These are phyloP conservation scores for Saccharum spontaneum DNA, from an alignment of 176 grass and related monocot species.

Conservation along the genomic window DNA sequence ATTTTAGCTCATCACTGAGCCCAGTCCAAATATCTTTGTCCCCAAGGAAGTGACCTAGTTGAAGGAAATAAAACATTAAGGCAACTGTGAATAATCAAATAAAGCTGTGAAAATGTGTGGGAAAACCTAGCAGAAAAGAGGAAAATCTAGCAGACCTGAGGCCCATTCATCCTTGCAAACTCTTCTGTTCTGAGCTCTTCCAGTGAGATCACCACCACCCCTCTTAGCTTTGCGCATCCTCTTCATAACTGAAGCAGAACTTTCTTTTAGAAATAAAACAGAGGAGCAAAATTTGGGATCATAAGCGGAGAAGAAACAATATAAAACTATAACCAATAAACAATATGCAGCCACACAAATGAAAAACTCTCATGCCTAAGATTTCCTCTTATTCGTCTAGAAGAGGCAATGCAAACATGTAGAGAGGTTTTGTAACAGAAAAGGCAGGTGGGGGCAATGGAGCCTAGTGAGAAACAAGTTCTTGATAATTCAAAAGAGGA, in stretches of 20 bases:
- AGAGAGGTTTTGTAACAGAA: neutral
- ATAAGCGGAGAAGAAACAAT: neutral
- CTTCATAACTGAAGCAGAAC: neutral
- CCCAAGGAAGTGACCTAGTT: neutral
- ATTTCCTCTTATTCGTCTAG: neutral
- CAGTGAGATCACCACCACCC: neutral
- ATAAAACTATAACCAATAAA: constrained; percentile 22
- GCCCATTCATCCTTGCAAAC: neutral
- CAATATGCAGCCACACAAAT: neutral
- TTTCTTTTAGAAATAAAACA: neutral
- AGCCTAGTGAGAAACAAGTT: neutral
- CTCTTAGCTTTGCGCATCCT: neutral
- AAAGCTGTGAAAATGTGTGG: neutral
- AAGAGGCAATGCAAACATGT: neutral
- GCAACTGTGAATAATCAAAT: constrained; percentile 2
- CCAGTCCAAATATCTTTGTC: neutral
- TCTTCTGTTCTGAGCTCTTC: neutral
- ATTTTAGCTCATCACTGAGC: neutral
- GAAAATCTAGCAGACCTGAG: constrained; percentile 11
- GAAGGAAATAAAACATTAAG: neutral
- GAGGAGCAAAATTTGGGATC: neutral
- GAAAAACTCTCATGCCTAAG: neutral
- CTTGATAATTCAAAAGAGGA: constrained; percentile 8
- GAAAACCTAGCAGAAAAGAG: neutral
- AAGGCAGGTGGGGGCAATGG: neutral